These are phyloP conservation scores for Panaeolus cyanescens DNA, from an alignment of 768 basidiomycete species.

Conservation along the genomic window DNA sequence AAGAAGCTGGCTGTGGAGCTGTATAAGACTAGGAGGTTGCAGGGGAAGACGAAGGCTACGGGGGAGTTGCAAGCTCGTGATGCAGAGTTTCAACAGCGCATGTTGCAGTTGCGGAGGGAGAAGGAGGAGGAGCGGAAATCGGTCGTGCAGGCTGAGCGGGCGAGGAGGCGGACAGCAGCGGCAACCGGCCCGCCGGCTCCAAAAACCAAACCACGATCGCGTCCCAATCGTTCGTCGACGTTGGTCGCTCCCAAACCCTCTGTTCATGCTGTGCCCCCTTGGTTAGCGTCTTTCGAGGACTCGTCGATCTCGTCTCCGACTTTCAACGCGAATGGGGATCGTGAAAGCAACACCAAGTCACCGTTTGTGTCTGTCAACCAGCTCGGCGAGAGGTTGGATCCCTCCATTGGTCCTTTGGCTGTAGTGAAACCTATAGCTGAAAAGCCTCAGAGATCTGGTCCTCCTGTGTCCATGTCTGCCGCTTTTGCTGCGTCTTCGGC, in stretches of 20 bases:
- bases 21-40: conserved; percentile 35
- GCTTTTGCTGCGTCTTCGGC: neutral
- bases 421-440: neutral
- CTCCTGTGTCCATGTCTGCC: neutral
- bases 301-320: neutral
- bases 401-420: neutral
- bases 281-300: conserved; percentile 19
- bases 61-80: conserved; percentile 30
- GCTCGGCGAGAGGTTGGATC: neutral
- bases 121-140: conserved; percentile 54
- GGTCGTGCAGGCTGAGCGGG: conserved; percentile 40
- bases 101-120: conserved; percentile 39
- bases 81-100: conserved; percentile 38
- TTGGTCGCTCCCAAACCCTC: conserved; percentile 20
- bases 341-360: neutral
- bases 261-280: conserved; percentile 15
- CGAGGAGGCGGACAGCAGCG: conserved; percentile 23
- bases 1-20: conserved; percentile 41
- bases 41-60: conserved; percentile 22
- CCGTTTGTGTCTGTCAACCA: neutral
- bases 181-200: neutral
- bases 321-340: neutral
- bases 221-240: conserved; percentile 14
- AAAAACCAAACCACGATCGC: conserved; percentile 20
- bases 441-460: neutral